Percentiles rank a stretch among this genome's conserved stretches.
Conservation (phyloP, 192 early-diverging fungal species). For the Entomortierella chlamydospora region DNA sequence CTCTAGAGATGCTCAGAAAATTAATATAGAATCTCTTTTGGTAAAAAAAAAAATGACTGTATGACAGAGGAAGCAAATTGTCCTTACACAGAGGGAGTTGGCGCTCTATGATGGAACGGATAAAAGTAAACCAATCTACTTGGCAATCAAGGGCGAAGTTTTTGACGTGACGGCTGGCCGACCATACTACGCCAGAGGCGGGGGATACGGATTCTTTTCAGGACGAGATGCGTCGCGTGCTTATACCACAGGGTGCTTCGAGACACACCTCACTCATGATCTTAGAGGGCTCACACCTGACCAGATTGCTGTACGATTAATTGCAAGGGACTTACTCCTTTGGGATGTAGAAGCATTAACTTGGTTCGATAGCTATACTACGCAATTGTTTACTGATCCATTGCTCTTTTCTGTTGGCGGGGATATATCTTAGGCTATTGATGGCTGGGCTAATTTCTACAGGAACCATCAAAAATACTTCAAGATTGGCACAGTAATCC, state of each 20-base stretch:
- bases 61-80: slow-evolving; percentile 65
- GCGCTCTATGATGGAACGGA: slow-evolving; percentile 87
- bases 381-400: slow-evolving; percentile 2
- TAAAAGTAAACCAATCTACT: slow-evolving; percentile 83
- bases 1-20: too few species aligned
- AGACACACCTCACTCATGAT: slow-evolving; percentile 95
- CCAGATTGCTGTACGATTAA: slow-evolving; percentile 78
- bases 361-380: neutral
- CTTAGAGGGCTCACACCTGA: slow-evolving; percentile 81
- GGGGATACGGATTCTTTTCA: slow-evolving; percentile 88
- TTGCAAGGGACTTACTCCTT: neutral
- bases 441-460: slow-evolving; percentile 91
- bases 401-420: slow-evolving; percentile 13
- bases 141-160: slow-evolving; percentile 93
- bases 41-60: too few species aligned
- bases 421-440: slow-evolving; percentile 60
- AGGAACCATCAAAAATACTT: slow-evolving; percentile 88
- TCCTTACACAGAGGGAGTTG: slow-evolving; percentile 84
- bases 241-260: slow-evolving; percentile 95
- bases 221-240: slow-evolving; percentile 94
- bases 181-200: slow-evolving; percentile 80
- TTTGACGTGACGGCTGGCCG: slow-evolving; percentile 90
- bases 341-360: too few species aligned
- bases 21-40: too few species aligned
- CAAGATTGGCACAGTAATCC: slow-evolving; percentile 84